Percentiles rank a stretch among this genome's conserved stretches.
These are phyloP conservation scores for Hondaea fermentalgiana DNA, from an alignment of 108 stramenopile species.

Conservation along the genomic window DNA sequence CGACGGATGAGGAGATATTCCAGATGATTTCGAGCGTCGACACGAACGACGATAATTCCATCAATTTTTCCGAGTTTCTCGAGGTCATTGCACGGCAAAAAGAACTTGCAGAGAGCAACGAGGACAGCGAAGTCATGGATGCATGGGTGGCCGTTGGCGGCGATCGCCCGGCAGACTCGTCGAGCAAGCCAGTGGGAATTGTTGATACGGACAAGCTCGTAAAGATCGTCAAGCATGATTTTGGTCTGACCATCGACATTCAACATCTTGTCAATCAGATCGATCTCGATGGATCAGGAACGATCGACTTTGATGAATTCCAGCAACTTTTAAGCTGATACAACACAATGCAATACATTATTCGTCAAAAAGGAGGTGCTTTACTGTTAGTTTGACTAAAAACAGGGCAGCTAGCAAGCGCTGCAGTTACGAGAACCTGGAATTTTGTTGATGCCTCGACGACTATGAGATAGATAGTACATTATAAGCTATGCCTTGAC, in stretches of 20 bases:
- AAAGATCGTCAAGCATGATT: slow-evolving; percentile 72
- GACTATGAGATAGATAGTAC: too few relatives aligned
- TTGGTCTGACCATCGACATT: slow-evolving; percentile 71
- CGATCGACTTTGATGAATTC: slow-evolving; percentile 76
- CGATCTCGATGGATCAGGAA: slow-evolving; percentile 65
- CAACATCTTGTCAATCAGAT: slow-evolving; percentile 66
- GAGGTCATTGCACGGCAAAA: slow-evolving; percentile 82
- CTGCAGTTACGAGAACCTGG: too few relatives aligned
- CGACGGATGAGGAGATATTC: slow-evolving; percentile 82
- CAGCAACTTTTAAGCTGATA: slow-evolving; percentile 47
- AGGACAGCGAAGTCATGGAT: slow-evolving; percentile 64
- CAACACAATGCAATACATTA: background rate
- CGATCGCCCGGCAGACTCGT: slow-evolving; percentile 50
- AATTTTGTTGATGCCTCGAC: too few relatives aligned
- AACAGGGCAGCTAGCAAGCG: too few relatives aligned
- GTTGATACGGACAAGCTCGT: slow-evolving; percentile 53
- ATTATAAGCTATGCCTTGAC: too few relatives aligned
- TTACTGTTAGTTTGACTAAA: too few relatives aligned
- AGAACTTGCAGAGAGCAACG: slow-evolving; percentile 48
- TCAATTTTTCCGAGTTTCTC: slow-evolving; percentile 80
- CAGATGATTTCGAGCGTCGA: slow-evolving; percentile 73
- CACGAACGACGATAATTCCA: slow-evolving; percentile 74
- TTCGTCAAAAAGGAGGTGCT: too few relatives aligned
- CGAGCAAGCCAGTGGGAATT: slow-evolving; percentile 34
- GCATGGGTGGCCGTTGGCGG: slow-evolving; percentile 84